Conservation (phyloP, 2,329 filamentous ascomycete genomes). For the Exophiala bonariae region DNA sequence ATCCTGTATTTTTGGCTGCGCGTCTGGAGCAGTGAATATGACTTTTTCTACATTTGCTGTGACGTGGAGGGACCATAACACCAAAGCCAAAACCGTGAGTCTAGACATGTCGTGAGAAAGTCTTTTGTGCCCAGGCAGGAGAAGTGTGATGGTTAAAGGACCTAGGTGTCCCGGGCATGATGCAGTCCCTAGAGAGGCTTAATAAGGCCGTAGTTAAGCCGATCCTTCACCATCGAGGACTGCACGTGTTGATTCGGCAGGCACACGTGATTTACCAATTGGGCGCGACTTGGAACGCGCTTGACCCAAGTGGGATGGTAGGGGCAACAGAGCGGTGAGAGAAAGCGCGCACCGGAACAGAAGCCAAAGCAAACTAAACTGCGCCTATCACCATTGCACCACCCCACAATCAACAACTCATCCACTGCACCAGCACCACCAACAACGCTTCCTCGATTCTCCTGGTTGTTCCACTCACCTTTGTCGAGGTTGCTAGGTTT, state of each 20-base stretch:
- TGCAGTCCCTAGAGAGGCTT: no score
- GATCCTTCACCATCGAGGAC: no score
- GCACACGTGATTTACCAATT: no score
- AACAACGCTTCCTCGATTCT: conserved; percentile 28
- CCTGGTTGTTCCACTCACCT: conserved; percentile 7
- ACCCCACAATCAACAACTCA: conserved; percentile 14
- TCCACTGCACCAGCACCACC: conserved; percentile 24
- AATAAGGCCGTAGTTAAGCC: no score
- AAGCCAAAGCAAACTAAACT: conserved; percentile 10
- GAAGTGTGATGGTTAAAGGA: no score
- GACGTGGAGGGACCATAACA: conserved; percentile 11
- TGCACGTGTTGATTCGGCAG: no score
- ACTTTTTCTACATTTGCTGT: conserved; percentile 85
- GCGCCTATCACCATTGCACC: neutral
- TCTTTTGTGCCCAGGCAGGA: no score
- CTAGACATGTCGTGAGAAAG: no score
- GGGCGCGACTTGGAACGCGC: no score
- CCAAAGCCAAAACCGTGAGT: no score
- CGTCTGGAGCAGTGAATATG: conserved; percentile 75
- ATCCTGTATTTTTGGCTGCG: conserved; percentile 56
- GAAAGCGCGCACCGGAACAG: conserved; percentile 22
- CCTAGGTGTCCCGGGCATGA: no score
- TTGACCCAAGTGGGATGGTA: neutral
- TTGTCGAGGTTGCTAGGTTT: conserved; percentile 9
- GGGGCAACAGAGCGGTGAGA: conserved; percentile 13